Evolutionary conservation across 2,329 filamentous ascomycete genomes (phyloP).

Genomic region (Aspergillus sojae): DNA sequence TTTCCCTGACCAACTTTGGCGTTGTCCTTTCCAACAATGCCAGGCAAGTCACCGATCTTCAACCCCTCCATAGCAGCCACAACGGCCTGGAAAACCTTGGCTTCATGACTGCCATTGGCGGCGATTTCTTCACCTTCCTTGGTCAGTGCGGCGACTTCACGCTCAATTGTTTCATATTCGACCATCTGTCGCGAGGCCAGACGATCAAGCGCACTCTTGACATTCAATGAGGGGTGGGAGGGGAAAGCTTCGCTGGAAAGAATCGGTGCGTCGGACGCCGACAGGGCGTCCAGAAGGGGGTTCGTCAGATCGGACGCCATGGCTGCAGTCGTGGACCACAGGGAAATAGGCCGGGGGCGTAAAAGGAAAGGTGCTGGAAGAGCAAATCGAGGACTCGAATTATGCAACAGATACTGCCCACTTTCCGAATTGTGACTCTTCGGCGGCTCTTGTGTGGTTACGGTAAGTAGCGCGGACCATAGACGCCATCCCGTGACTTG

Average conservation of each 20-base stretch:
- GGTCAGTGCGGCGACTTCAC: slow-evolving; percentile 76
- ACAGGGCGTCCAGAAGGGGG: slow-evolving; percentile 67
- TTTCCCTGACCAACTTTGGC: slow-evolving; percentile 82
- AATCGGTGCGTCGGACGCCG: slow-evolving; percentile 62
- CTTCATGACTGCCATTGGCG: slow-evolving; percentile 77
- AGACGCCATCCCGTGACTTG: slow-evolving; percentile 23
- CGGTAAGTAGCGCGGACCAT: slow-evolving; percentile 30
- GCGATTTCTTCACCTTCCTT: slow-evolving; percentile 73
- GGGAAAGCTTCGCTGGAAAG: slow-evolving; percentile 72
- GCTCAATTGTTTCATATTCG: slow-evolving; percentile 78
- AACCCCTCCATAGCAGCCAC: slow-evolving; percentile 74
- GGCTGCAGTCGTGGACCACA: slow-evolving; percentile 33
- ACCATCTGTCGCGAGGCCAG: slow-evolving; percentile 85
- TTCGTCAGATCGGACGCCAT: slow-evolving; percentile 62
- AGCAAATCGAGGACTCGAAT: slow-evolving; percentile 18
- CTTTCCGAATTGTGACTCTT: slow-evolving; percentile 39
- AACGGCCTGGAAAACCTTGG: slow-evolving; percentile 77
- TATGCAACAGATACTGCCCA: slow-evolving; percentile 26
- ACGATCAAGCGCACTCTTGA: slow-evolving; percentile 88
- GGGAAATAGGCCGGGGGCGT: slow-evolving; percentile 12
- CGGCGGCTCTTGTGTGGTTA: slow-evolving; percentile 24
- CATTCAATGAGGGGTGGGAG: slow-evolving; percentile 62
- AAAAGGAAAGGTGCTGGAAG: slow-evolving; percentile 6
- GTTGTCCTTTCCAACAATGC: slow-evolving; percentile 49
- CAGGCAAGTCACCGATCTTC: slow-evolving; percentile 71